phyloP scores from a whole-genome alignment of 768 basidiomycete species.

The Dictyophora rubrovolvata region DNA sequence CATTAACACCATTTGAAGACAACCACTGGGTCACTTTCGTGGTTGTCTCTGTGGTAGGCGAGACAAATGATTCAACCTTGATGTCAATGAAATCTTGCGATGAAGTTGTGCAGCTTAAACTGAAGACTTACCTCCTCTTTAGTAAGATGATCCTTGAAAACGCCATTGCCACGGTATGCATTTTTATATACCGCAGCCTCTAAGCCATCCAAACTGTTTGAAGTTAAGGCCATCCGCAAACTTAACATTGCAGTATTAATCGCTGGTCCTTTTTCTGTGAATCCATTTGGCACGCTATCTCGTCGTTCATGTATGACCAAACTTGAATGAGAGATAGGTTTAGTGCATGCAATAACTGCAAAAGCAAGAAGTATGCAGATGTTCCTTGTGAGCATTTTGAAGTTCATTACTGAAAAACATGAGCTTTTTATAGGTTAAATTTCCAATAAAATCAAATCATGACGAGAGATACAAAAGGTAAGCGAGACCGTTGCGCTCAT shows the following conservation, averaged over 20 bases:
- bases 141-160: slow-evolving; percentile 24
- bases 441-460: no score
- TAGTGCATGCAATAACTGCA: not conserved
- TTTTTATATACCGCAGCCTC: slow-evolving; percentile 26
- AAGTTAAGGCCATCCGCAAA: slow-evolving; percentile 27
- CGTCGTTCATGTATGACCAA: slow-evolving; percentile 18
- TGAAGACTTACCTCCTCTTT: slow-evolving; percentile 21
- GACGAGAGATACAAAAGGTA: no score
- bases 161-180: slow-evolving; percentile 25
- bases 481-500: no score
- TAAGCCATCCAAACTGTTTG: slow-evolving; percentile 26
- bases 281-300: slow-evolving; percentile 18
- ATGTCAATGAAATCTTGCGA: not conserved
- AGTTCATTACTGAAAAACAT: no score
- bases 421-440: no score
- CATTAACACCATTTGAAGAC: slow-evolving; percentile 16
- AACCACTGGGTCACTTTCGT: slow-evolving; percentile 19
- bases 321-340: slow-evolving; percentile 9
- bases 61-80: slow-evolving; percentile 22
- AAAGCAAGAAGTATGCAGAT: not conserved
- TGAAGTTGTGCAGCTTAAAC: not conserved
- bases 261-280: slow-evolving; percentile 18
- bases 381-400: not conserved
- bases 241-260: slow-evolving; percentile 22
- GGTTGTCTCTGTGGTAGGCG: slow-evolving; percentile 17